These are phyloP conservation scores for Arabidopsis suecica DNA, from an alignment of 345 rosid genomes.

Conservation along the genomic window DNA sequence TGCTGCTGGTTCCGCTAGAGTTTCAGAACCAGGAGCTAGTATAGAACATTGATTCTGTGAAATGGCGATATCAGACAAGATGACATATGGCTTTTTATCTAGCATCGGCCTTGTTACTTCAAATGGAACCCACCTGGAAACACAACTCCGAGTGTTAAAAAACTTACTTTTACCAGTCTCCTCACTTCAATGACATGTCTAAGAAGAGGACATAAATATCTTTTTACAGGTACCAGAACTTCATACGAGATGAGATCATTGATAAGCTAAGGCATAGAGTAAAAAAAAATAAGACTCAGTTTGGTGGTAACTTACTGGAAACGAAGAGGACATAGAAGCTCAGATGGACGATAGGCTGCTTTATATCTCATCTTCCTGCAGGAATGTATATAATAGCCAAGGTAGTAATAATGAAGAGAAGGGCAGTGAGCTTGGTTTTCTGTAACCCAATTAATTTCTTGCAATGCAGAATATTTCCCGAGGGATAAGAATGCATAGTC, in stretches of 20 bases:
- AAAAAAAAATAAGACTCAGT: not conserved
- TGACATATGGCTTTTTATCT: constrained; percentile 68
- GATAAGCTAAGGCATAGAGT: constrained; percentile 5
- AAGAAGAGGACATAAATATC: constrained; percentile 2
- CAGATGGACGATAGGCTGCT: constrained; percentile 91
- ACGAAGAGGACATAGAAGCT: constrained; percentile 95
- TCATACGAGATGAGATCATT: constrained; percentile 12
- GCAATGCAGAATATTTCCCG: constrained; percentile 92
- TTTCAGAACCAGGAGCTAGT: constrained; percentile 46
- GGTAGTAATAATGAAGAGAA: constrained; percentile 87
- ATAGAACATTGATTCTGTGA: constrained; percentile 51
- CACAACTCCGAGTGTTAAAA: constrained; percentile 17
- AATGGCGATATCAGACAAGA: constrained; percentile 66
- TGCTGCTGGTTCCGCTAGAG: constrained; percentile 40
- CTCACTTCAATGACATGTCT: constrained; percentile 1
- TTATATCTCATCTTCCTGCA: constrained; percentile 98
- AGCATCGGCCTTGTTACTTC: constrained; percentile 69
- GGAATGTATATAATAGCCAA: constrained; percentile 97
- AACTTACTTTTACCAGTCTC: not conserved
- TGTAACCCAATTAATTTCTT: constrained; percentile 83
- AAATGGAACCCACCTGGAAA: constrained; percentile 89
- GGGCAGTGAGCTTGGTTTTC: constrained; percentile 69
- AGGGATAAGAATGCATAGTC: constrained; percentile 83
- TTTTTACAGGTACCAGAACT: not conserved
- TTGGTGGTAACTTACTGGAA: constrained; percentile 67